Percentiles rank a stretch among this genome's conserved stretches.
phyloP scores from a whole-genome alignment of 2,329 filamentous ascomycete genomes.

The Trichophaea hybrida region DNA sequence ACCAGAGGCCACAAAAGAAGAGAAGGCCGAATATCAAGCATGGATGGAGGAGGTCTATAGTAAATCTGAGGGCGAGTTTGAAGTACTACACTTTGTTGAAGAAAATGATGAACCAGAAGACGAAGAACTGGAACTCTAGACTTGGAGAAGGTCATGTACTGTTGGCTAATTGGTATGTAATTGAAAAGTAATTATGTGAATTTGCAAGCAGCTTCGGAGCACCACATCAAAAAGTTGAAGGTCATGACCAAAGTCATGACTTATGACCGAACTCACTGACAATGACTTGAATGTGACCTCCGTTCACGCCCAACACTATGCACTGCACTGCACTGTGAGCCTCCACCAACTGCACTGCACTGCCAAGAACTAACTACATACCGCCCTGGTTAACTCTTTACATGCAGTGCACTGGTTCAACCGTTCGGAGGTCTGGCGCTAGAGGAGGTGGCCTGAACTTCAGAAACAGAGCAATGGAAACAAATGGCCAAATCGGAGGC shows the following conservation, averaged over 20 bases:
- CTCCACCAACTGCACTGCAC: too few relatives aligned
- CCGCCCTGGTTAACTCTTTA: too few relatives aligned
- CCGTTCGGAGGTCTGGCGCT: too few relatives aligned
- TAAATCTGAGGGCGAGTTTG: background rate
- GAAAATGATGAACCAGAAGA: background rate
- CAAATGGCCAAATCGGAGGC: too few relatives aligned
- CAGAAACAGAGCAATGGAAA: too few relatives aligned
- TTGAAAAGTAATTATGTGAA: background rate
- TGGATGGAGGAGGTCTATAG: background rate
- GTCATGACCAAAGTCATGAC: background rate
- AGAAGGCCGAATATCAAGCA: background rate
- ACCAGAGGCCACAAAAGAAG: background rate
- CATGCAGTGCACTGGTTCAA: too few relatives aligned
- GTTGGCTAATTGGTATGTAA: background rate
- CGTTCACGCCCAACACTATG: background rate
- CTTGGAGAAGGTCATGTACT: background rate
- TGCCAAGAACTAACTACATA: too few relatives aligned
- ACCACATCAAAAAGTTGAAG: background rate
- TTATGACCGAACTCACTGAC: background rate
- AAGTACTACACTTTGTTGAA: background rate
- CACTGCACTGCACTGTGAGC: too few relatives aligned
- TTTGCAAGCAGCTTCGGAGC: background rate
- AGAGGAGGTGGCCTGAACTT: too few relatives aligned
- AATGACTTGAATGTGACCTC: background rate
- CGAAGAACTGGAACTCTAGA: background rate